These are phyloP conservation scores for Pyricularia pennisetigena DNA, from an alignment of 2,329 filamentous ascomycete genomes.

Conservation along the genomic window DNA sequence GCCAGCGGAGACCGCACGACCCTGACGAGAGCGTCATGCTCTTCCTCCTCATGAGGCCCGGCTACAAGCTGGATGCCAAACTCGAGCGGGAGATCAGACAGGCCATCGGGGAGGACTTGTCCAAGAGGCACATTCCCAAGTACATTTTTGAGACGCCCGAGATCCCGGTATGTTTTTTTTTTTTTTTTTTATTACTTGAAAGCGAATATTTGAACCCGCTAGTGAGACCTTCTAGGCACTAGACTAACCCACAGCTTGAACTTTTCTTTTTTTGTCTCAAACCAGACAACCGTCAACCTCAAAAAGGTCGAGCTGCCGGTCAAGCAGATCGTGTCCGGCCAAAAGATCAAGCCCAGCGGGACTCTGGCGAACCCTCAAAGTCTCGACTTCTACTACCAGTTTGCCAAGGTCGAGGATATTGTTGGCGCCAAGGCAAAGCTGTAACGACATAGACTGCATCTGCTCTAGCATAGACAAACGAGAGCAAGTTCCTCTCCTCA, in stretches of 20 bases:
- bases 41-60: constrained; percentile 47
- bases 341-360: constrained; percentile 63
- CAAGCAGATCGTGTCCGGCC: constrained; percentile 74
- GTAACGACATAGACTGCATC: constrained; percentile 13
- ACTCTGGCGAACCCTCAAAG: constrained; percentile 69
- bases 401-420: constrained; percentile 60
- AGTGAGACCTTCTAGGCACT: background rate
- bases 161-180: constrained; percentile 54
- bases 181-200: background rate
- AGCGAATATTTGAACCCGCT: background rate
- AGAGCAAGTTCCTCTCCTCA: background rate
- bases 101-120: constrained; percentile 56
- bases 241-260: constrained; percentile 11
- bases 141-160: constrained; percentile 73
- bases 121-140: constrained; percentile 65
- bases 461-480: too few species aligned
- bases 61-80: constrained; percentile 37
- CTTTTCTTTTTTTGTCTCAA: background rate
- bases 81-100: constrained; percentile 51
- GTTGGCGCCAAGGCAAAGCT: constrained; percentile 35
- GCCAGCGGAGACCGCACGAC: constrained; percentile 55
- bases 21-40: constrained; percentile 44
- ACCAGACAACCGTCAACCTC: constrained; percentile 66
- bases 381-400: constrained; percentile 70
- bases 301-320: constrained; percentile 82